phyloP scores from a whole-genome alignment of 768 basidiomycete genomes.

The Russula brevipes region DNA sequence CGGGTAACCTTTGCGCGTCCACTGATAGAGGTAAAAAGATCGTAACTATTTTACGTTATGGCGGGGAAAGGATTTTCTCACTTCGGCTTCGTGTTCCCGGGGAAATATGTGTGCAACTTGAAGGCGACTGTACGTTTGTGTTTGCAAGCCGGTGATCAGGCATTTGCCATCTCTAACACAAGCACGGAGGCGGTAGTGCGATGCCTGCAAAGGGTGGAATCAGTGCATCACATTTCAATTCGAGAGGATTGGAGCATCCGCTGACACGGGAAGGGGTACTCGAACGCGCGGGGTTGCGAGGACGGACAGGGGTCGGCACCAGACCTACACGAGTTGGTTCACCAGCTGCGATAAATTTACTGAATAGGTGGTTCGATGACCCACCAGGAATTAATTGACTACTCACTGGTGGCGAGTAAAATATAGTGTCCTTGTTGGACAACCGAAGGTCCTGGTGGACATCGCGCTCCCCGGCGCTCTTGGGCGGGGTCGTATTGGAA shows the following conservation, averaged over 20 bases:
- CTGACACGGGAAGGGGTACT: background rate
- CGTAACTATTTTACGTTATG: background rate
- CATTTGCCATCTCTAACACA: background rate
- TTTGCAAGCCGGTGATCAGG: background rate
- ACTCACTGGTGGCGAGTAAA: background rate
- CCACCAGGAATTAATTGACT: background rate
- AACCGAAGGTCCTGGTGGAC: background rate
- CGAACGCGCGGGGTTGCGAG: background rate
- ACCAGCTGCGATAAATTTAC: background rate
- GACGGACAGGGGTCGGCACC: background rate
- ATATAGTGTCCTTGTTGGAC: background rate
- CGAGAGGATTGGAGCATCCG: background rate
- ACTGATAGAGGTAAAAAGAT: background rate
- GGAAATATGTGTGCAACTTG: conserved; percentile 10
- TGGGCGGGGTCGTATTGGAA: background rate
- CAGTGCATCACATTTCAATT: background rate
- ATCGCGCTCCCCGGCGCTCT: background rate
- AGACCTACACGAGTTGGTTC: background rate
- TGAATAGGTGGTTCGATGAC: background rate
- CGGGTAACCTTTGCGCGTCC: background rate
- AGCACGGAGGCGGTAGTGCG: background rate
- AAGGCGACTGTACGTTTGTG: conserved; percentile 2
- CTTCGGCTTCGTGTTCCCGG: conserved; percentile 1
- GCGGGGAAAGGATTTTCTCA: background rate
- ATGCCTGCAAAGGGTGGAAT: background rate